These are phyloP conservation scores for Amaranthus cruentus DNA, from an alignment of 148 eudicot species.

Conservation along the genomic window DNA sequence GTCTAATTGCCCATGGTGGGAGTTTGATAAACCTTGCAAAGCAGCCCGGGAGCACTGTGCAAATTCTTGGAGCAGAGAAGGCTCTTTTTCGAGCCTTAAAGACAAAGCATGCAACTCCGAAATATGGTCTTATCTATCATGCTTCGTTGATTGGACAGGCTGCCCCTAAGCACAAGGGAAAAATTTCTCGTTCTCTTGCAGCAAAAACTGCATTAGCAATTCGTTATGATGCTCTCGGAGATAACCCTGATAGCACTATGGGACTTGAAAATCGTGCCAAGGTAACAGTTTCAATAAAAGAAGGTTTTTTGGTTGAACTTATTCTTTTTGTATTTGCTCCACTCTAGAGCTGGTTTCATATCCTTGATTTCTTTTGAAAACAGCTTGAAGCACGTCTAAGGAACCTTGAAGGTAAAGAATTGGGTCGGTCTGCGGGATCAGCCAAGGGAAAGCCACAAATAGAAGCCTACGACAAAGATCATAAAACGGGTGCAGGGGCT, in stretches of 20 bases:
- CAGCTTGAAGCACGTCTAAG: conserved; percentile 90
- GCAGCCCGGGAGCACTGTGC: conserved; percentile 98
- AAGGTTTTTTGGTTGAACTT: not conserved
- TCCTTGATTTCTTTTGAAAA: conserved; percentile 1
- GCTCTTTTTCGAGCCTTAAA: conserved; percentile 94
- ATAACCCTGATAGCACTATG: conserved; percentile 72
- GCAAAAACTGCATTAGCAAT: conserved; percentile 85
- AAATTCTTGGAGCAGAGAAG: conserved; percentile 97
- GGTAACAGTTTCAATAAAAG: conserved; percentile 34
- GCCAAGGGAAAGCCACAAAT: conserved; percentile 95
- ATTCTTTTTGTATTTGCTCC: not conserved
- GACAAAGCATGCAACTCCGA: conserved; percentile 96
- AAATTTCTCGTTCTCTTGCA: conserved; percentile 89
- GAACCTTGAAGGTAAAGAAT: conserved; percentile 79
- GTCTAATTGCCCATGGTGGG: conserved; percentile 93
- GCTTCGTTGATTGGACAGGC: conserved; percentile 96
- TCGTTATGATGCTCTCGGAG: conserved; percentile 91
- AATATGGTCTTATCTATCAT: conserved; percentile 92
- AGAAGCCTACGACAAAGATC: conserved; percentile 82
- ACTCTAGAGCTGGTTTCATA: conserved; percentile 2
- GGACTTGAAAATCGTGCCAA: conserved; percentile 76
- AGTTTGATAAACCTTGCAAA: conserved; percentile 90
- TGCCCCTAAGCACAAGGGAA: conserved; percentile 91
- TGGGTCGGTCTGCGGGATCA: conserved; percentile 83
- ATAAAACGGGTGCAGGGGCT: conserved; percentile 73